Evolutionary conservation across 1,139 yeast genomes (phyloP), one percentile per base, ranked within the genome.

Genomic region (Candida sanyaensis): DNA sequence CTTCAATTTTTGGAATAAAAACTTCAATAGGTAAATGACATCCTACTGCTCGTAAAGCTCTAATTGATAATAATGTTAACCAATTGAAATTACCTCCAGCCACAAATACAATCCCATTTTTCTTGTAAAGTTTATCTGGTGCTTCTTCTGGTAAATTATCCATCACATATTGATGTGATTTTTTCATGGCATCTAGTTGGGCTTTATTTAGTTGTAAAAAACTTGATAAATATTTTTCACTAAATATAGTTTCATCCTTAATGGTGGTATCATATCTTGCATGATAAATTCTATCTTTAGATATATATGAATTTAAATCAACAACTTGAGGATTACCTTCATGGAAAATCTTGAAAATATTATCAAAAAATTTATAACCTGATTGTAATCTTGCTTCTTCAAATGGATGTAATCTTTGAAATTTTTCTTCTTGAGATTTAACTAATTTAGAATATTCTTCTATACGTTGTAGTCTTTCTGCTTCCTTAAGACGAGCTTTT

Each of bases 71-170:
- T 42, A 87, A 68, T 12, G 90, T 80, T 53, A 87, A 69, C 77
- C 95, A 85, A 60, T 87, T 85, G 69, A 84, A 53, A 6, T 29
- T 28, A 2, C 55, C 55, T 39, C 96, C 96, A 17, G 93, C 93
- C 33, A 87, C 92, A 58, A 82, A 85, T 1, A 88, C 96, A 37
- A 88, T 82, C 28, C 96, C 96, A 50, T 81, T 75, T 0, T 92
- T 92, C n/a, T 68, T 60, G 60, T 81, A 83, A 9, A 80, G 59
- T 2, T 73, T 68, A 29, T 67, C 63, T 0, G 55, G 55, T 3
- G 72, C 67, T 3, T 59, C 52, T 0, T 69, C 62, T 2, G 87
- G 86, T 27, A 86, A 62, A 27, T 70, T 65, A 1, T 71, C 69
- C 29, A 85, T 80, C 34, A 82, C 84, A 37, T 65, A 62, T 9